These are phyloP conservation scores for Hippophae tibetana DNA, from an alignment of 306 rosid genomes.

Conservation along the genomic window DNA sequence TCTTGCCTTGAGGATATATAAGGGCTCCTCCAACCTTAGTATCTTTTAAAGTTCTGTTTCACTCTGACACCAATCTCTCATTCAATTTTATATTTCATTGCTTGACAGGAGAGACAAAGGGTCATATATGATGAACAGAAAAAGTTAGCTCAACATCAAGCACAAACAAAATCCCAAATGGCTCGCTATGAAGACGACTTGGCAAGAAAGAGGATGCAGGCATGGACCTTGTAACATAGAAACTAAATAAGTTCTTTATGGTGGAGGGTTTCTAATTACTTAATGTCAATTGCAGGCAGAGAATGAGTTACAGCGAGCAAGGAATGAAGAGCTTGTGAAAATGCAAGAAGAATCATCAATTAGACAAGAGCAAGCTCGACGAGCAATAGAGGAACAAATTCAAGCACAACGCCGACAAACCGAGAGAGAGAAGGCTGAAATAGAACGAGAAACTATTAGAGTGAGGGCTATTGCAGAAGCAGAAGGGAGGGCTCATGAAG, in stretches of 20 bases:
- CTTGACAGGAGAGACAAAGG: slow-evolving; percentile 77
- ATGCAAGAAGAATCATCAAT: slow-evolving; percentile 91
- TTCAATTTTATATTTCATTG: slow-evolving; percentile 8
- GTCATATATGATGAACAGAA: slow-evolving; percentile 87
- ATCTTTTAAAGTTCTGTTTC: neutral
- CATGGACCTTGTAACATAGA: slow-evolving; percentile 17
- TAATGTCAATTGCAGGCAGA: slow-evolving; percentile 46
- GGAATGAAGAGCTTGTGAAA: slow-evolving; percentile 92
- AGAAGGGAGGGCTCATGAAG: slow-evolving; percentile 89
- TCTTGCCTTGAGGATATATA: neutral
- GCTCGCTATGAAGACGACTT: slow-evolving; percentile 87
- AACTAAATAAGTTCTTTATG: neutral
- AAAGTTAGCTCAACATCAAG: slow-evolving; percentile 88
- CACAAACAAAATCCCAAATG: slow-evolving; percentile 84
- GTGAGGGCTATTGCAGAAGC: slow-evolving; percentile 91
- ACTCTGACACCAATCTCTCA: neutral
- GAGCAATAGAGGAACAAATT: slow-evolving; percentile 90
- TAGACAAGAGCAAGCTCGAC: slow-evolving; percentile 83
- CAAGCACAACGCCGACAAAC: slow-evolving; percentile 86
- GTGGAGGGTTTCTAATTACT: neutral
- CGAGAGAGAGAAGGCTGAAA: slow-evolving; percentile 89
- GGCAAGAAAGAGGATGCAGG: slow-evolving; percentile 95
- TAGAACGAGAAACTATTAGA: slow-evolving; percentile 85
- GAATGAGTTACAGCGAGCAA: slow-evolving; percentile 69
- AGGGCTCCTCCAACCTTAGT: neutral